Conservation (phyloP, 2,329 filamentous ascomycete species). For the Verticillium longisporum region DNA sequence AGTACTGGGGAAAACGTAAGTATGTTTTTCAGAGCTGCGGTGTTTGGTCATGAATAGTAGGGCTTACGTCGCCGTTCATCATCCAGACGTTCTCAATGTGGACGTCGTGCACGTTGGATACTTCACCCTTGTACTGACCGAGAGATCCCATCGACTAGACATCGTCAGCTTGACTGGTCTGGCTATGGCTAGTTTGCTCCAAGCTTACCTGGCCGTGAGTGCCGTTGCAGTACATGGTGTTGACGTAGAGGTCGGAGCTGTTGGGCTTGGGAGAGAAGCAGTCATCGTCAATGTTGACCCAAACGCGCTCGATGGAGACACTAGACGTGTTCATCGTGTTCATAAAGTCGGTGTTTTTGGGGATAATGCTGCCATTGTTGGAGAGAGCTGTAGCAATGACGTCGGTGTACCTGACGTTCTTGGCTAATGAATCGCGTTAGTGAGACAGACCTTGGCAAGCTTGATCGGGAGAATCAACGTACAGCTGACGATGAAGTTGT, state of each 20-base stretch:
- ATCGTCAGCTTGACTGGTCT: not conserved
- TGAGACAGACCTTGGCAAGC: not conserved
- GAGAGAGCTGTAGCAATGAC: constrained; percentile 48
- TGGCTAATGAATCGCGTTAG: constrained; percentile 10
- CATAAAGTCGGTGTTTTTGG: constrained; percentile 58
- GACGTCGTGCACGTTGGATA: constrained; percentile 49
- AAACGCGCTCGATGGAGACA: constrained; percentile 41
- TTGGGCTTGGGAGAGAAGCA: constrained; percentile 57
- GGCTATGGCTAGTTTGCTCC: not conserved
- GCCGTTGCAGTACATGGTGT: constrained; percentile 55
- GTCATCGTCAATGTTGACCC: constrained; percentile 51
- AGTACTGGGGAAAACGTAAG: constrained; percentile 14
- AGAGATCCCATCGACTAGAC: constrained; percentile 47
- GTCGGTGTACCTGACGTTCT: constrained; percentile 46
- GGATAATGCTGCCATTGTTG: constrained; percentile 32
- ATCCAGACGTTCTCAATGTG: constrained; percentile 54
- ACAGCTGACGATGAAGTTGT: constrained; percentile 52
- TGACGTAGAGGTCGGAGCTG: constrained; percentile 48
- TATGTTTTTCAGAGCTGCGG: too few relatives aligned
- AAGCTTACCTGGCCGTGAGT: constrained; percentile 35
- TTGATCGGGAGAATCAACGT: not conserved
- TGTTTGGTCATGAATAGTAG: too few relatives aligned
- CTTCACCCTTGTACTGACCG: constrained; percentile 48
- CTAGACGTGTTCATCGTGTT: constrained; percentile 52
- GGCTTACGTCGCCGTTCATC: constrained; percentile 29